Percentiles rank a stretch among this genome's conserved stretches.
phyloP scores from a whole-genome alignment of 148 eudicot species.

The Fagopyrum homotropicum region DNA sequence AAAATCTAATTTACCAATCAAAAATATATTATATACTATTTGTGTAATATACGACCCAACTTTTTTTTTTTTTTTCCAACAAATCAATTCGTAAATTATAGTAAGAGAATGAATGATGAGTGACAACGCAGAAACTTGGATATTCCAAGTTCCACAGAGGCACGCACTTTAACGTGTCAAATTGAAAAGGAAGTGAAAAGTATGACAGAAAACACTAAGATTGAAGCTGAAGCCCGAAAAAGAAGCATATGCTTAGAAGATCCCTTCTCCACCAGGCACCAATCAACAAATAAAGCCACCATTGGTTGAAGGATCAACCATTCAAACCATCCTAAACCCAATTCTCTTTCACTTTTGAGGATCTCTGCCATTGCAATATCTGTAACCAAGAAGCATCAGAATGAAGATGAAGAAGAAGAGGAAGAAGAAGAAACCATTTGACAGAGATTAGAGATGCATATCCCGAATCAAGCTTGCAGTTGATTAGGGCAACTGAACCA shows the following conservation, averaged over 20 bases:
- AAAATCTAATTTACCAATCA: too few relatives aligned
- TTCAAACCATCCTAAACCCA: neutral
- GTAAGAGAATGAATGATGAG: neutral
- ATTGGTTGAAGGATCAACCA: neutral
- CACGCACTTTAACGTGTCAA: neutral
- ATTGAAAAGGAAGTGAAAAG: neutral
- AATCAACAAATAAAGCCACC: neutral
- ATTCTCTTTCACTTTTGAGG: neutral
- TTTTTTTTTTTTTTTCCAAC: neutral
- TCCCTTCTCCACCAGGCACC: neutral
- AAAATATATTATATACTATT: too few relatives aligned
- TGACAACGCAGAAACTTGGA: neutral
- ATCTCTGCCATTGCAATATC: neutral
- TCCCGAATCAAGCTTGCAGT: neutral
- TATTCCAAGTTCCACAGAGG: neutral
- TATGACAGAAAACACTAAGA: neutral
- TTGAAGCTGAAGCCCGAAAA: neutral
- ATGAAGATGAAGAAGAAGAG: neutral
- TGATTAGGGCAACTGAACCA: constrained; percentile 6
- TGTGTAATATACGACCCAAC: too few relatives aligned
- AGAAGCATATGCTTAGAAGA: constrained; percentile 1
- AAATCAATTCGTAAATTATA: neutral
- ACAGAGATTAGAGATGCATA: neutral
- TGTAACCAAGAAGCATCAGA: neutral
- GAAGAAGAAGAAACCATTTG: constrained; percentile 8